Percentiles rank a stretch among this genome's conserved stretches.
These are phyloP conservation scores for Vanderwaltozyma tropicalis DNA, from an alignment of 805 yeast species.

Conservation along the genomic window DNA sequence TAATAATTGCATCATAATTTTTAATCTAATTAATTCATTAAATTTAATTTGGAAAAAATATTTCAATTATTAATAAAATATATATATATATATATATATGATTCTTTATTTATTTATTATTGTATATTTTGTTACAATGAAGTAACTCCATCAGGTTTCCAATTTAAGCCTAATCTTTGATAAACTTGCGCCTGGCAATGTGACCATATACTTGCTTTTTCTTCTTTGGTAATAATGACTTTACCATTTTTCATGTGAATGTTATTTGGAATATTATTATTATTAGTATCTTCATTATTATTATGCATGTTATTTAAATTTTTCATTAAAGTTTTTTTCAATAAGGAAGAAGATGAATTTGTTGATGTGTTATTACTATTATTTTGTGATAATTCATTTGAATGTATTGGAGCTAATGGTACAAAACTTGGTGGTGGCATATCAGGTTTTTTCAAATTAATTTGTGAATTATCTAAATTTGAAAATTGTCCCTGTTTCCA, in stretches of 20 bases:
- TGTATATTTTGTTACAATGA: not conserved
- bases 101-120: not conserved
- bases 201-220: constrained; percentile 51
- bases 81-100: not conserved
- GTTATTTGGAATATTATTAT: constrained; percentile 2
- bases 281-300: constrained; percentile 1
- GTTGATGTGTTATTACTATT: no score
- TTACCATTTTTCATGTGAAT: constrained; percentile 2
- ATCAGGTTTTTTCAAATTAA: constrained; percentile 20
- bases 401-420: constrained; percentile 7
- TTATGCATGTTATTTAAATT: constrained; percentile 8
- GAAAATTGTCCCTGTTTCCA: constrained; percentile 27
- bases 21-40: no score
- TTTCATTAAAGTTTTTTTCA: constrained; percentile 29
- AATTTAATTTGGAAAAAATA: no score
- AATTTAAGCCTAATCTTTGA: constrained; percentile 30
- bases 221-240: constrained; percentile 38
- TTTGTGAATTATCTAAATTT: not conserved
- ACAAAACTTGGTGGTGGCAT: constrained; percentile 29
- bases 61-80: no score
- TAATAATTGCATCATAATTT: no score
- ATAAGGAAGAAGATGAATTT: constrained; percentile 2
- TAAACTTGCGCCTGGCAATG: constrained; percentile 53
- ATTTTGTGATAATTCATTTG: no score
- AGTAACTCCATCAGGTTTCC: constrained; percentile 4